These are phyloP conservation scores for Aspergillus pseudonomiae DNA, from an alignment of 2,329 filamentous ascomycete species.

Conservation along the genomic window DNA sequence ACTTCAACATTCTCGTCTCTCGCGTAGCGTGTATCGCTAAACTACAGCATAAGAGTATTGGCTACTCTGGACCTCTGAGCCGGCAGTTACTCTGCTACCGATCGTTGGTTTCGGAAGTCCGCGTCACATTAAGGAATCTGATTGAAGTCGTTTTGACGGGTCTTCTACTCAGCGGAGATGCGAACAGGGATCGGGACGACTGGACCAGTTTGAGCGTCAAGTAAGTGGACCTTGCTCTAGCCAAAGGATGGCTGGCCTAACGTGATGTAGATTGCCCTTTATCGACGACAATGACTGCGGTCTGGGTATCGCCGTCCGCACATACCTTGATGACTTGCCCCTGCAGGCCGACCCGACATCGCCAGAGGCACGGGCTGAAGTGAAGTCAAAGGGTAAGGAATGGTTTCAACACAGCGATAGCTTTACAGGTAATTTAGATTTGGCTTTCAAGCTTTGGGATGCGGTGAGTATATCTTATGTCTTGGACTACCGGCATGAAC, in stretches of 20 bases:
- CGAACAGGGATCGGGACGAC: conserved; percentile 69
- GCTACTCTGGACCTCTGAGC: conserved; percentile 92
- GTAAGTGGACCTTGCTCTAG: conserved; percentile 51
- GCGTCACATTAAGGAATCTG: conserved; percentile 77
- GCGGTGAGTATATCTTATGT: conserved; percentile 53
- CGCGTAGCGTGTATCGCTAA: conserved; percentile 82
- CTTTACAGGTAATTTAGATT: conserved; percentile 60
- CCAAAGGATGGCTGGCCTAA: conserved; percentile 9
- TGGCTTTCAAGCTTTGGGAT: conserved; percentile 67
- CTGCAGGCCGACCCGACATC: conserved; percentile 59
- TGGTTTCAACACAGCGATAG: conserved; percentile 65
- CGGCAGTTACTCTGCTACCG: conserved; percentile 86
- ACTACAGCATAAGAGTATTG: conserved; percentile 79
- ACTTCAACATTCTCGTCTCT: conserved; percentile 78
- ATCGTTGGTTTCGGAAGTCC: conserved; percentile 77
- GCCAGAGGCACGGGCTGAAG: conserved; percentile 52
- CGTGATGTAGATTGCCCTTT: conserved; percentile 42
- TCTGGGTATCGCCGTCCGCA: conserved; percentile 52
- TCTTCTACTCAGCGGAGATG: conserved; percentile 80
- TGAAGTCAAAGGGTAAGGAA: conserved; percentile 56
- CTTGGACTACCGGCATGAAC: background rate
- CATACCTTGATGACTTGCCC: conserved; percentile 56
- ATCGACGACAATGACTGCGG: conserved; percentile 50
- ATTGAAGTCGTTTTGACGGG: conserved; percentile 80
- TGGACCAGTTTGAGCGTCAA: conserved; percentile 70